phyloP scores from a whole-genome alignment of 352 stramenopile species.

The Phytophthora sp. region DNA sequence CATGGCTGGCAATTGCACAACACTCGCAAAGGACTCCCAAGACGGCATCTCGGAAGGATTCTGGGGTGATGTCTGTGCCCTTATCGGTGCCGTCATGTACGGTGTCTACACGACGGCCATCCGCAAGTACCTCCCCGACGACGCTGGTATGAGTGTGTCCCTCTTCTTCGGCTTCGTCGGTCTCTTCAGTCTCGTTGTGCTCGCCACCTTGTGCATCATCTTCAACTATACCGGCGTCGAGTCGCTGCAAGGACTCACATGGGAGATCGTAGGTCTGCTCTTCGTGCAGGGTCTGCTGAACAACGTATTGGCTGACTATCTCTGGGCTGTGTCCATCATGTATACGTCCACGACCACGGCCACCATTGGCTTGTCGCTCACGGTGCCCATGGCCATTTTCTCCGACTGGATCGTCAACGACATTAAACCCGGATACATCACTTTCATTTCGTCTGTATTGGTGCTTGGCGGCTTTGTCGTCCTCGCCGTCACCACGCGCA shows the following conservation, averaged over 20 bases:
- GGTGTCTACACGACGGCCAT: conserved; percentile 94
- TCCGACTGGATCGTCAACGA: conserved; percentile 86
- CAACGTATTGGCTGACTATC: conserved; percentile 96
- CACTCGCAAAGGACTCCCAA: conserved; percentile 78
- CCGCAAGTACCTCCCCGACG: conserved; percentile 75
- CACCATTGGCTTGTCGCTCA: conserved; percentile 96
- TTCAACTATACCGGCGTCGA: conserved; percentile 78
- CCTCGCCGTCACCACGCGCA: conserved; percentile 46
- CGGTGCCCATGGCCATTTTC: conserved; percentile 95
- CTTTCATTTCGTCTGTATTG: conserved; percentile 64
- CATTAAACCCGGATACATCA: conserved; percentile 53
- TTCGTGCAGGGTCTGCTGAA: conserved; percentile 93
- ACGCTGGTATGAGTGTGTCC: conserved; percentile 90
- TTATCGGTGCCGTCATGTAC: conserved; percentile 91
- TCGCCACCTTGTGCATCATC: conserved; percentile 86
- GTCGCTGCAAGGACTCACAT: conserved; percentile 64
- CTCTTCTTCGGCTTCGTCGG: conserved; percentile 97
- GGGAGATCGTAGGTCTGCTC: conserved; percentile 87
- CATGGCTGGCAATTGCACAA: conserved; percentile 91
- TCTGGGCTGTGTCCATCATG: conserved; percentile 95
- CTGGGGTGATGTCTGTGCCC: conserved; percentile 68
- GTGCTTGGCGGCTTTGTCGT: conserved; percentile 83
- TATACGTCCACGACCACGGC: conserved; percentile 97
- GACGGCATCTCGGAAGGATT: conserved; percentile 45
- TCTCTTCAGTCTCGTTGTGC: conserved; percentile 93